Conservation (phyloP, 75 land plant genomes). For the Pinus albicaulis region DNA sequence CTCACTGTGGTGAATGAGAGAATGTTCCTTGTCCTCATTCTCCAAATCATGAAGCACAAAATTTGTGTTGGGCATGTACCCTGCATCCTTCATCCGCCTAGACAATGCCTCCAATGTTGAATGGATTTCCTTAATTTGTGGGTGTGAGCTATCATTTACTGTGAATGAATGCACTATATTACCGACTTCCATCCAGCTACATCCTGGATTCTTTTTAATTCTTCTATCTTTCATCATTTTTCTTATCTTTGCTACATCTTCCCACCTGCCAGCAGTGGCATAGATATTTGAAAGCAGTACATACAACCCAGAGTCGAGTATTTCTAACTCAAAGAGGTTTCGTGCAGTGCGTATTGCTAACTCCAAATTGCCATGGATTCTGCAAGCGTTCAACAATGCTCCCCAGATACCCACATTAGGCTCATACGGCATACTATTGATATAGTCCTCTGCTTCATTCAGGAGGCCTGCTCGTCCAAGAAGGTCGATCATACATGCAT, state of each 20-base stretch:
- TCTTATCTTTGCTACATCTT: slow-evolving; percentile 41
- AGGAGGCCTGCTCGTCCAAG: slow-evolving; percentile 56
- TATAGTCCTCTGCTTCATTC: slow-evolving; percentile 42
- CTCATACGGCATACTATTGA: slow-evolving; percentile 33
- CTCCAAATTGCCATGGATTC: slow-evolving; percentile 37
- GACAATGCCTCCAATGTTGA: slow-evolving; percentile 21
- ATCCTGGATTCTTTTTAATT: slow-evolving; percentile 47
- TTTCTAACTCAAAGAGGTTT: slow-evolving; percentile 38
- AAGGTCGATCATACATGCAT: slow-evolving; percentile 63
- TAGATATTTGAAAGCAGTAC: slow-evolving; percentile 50
- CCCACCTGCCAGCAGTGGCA: slow-evolving; percentile 45
- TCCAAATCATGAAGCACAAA: slow-evolving; percentile 44
- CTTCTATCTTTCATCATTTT: slow-evolving; percentile 26
- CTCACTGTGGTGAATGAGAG: slow-evolving; percentile 55
- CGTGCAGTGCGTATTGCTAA: slow-evolving; percentile 38
- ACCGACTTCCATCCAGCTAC: slow-evolving; percentile 35
- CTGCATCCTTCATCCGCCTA: slow-evolving; percentile 33
- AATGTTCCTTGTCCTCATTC: slow-evolving; percentile 46
- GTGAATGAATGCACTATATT: slow-evolving; percentile 7
- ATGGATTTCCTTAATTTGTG: slow-evolving; percentile 1
- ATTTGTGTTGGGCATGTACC: slow-evolving; percentile 52
- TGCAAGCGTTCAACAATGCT: slow-evolving; percentile 42
- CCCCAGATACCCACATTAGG: slow-evolving; percentile 45
- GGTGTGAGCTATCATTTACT: not conserved
- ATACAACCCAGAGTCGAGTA: slow-evolving; percentile 36